Evolutionary conservation across 176 grass and related monocot genomes (phyloP), one percentile per base, ranked within the genome.

Genomic region (Saccharum officinarum): DNA sequence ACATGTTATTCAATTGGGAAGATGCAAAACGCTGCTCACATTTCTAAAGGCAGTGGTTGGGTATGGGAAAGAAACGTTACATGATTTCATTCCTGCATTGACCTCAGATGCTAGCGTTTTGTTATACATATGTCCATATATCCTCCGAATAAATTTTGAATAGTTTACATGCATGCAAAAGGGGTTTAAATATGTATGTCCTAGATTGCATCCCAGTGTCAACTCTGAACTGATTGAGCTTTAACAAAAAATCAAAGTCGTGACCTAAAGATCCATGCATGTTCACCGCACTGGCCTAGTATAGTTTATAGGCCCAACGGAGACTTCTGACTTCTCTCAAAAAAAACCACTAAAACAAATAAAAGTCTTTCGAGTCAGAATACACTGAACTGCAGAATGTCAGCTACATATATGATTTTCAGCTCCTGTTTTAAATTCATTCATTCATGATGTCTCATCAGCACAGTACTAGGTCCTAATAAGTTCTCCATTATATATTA

Each of bases 211-310:
- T 57, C 44, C 14, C 45, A 75, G 28, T 47, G 86, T 83, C 68
- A 75, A 70, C 79, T 67, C 67, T 80, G 23, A 61, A 20, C 68
- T 79, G 67, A 66, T 86, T 41, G 77, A 86, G 16, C 22, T 28
- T 79, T 83, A 82, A 78, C 34, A 88, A 88, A 37, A 67, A 8
- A 83, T 75, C 38, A 18, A 41, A 39, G 14, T 22, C 28, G 17
- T 54, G 66, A 4, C 31, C 14, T 33, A 64, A 6, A 61, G 30
- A 49, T 88, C 55, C 73, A 36, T 67, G 90, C 28, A 86, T 67
- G 90, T 80, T 80, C 86, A 83, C 11, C 78, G 83, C 49, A 79
- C 73, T 33, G 36, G 38, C 23, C 13, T 90, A 79, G 15, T 49
- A 67, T 90, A 63, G 25, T 63, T 62, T 28, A 67, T 59, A 79